Evolutionary conservation across 495 filamentous ascomycete genomes (phyloP).

Genomic region (Aspergillus taichungensis): DNA sequence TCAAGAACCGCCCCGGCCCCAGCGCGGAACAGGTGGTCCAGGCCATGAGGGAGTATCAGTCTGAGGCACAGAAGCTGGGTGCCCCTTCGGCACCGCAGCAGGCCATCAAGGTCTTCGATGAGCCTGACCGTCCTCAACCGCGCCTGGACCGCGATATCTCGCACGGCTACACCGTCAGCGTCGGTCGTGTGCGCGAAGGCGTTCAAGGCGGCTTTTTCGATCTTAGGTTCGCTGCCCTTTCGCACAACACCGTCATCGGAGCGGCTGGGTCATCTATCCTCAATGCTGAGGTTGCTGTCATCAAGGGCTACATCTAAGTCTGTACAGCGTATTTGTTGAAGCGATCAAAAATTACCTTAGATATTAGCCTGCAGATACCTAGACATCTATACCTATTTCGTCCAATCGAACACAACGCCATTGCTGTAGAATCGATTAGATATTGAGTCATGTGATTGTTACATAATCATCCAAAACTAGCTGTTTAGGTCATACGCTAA

Average conservation of each 20-base stretch:
- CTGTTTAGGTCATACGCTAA: background rate
- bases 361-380: conserved; percentile 7
- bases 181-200: conserved; percentile 63
- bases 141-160: conserved; percentile 68
- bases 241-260: conserved; percentile 88
- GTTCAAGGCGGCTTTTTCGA: conserved; percentile 71
- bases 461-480: conserved; percentile 4
- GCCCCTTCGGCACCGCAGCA: conserved; percentile 67
- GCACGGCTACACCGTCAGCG: conserved; percentile 71
- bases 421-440: background rate
- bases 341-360: conserved; percentile 15
- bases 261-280: conserved; percentile 91
- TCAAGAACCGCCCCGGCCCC: conserved; percentile 47
- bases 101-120: conserved; percentile 70
- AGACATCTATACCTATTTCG: background rate
- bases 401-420: background rate
- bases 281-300: conserved; percentile 85
- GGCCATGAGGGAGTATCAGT: conserved; percentile 63
- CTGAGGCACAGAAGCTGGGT: conserved; percentile 63
- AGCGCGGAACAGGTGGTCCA: conserved; percentile 57
- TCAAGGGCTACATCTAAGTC: conserved; percentile 70
- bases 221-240: conserved; percentile 72
- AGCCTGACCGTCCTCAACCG: conserved; percentile 77
- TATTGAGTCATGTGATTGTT: background rate
- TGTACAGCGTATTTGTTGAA: conserved; percentile 1